Conservation (phyloP, 2,329 filamentous ascomycete genomes). For the Monilinia laxa region DNA sequence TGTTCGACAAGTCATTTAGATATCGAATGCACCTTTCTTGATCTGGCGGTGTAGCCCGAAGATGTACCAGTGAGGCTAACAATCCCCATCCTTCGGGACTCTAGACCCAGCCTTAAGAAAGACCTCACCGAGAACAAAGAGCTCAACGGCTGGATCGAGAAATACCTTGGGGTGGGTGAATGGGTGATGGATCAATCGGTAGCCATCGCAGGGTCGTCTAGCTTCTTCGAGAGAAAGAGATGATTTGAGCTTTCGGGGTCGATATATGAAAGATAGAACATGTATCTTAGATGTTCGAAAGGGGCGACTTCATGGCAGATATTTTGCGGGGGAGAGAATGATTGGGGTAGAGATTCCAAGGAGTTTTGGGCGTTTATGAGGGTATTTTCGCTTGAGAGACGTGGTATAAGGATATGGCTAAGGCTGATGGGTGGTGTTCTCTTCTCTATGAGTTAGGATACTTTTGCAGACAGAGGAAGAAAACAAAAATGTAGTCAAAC, state of each 20-base stretch:
- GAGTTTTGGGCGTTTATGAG: slow-evolving; percentile 18
- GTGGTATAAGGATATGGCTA: background rate
- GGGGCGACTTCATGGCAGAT: slow-evolving; percentile 1
- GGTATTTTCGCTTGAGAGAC: slow-evolving; percentile 4
- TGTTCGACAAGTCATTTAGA: background rate
- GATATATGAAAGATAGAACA: background rate
- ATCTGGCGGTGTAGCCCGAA: slow-evolving; percentile 9
- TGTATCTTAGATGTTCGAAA: slow-evolving; percentile 7
- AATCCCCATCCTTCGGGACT: slow-evolving; percentile 44
- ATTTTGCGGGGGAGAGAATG: background rate
- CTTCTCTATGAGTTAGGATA: slow-evolving; percentile 6
- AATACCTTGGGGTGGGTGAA: slow-evolving; percentile 91
- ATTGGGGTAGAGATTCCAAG: slow-evolving; percentile 8
- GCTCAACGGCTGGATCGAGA: slow-evolving; percentile 83
- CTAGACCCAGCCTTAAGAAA: slow-evolving; percentile 78
- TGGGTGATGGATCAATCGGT: slow-evolving; percentile 98
- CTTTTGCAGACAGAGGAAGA: background rate
- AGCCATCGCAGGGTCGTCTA: slow-evolving; percentile 81
- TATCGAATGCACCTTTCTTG: background rate
- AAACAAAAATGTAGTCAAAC: background rate
- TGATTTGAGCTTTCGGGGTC: slow-evolving; percentile 41
- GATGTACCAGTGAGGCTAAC: slow-evolving; percentile 45
- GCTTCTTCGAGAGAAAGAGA: slow-evolving; percentile 88
- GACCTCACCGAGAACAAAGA: slow-evolving; percentile 84
- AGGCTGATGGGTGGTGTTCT: background rate